Evolutionary conservation across 352 stramenopile genomes (phyloP), one percentile per base, ranked within the genome.

Genomic region (Globisporangium polare): DNA sequence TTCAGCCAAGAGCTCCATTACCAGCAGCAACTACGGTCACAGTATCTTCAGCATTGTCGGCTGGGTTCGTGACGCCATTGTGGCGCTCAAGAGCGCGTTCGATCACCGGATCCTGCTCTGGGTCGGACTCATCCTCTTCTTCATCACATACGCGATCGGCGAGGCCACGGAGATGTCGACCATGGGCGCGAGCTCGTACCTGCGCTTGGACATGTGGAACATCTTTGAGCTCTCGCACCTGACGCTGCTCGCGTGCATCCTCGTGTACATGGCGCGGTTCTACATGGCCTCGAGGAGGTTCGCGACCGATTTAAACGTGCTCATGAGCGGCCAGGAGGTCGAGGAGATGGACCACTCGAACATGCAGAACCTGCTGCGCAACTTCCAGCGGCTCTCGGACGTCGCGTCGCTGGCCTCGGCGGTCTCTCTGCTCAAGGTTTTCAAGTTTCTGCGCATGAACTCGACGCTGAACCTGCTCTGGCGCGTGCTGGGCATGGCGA

Each of bases 401-500:
- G 65, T 92, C 35, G 80, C 85, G 12, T 89, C 87, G 5, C 60
- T 94, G 5, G 79, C 75, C 12, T 89, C 82, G 22, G 83, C 81
- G 4, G 84, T 95, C 62, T 90, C 80, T 72, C 65, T 95, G 33
- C 75, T 94, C 55, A 94, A 93, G 54, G 84, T 95, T 13, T 95
- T 95, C 64, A 94, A 94, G 66, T 95, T 94, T 55, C 72, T 95
- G 65, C 87, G 87, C 47, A 94, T 95, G 87, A 95, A 95, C 57
- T 91, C 87, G 66, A 94, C 83, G 53, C 58, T 95, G 24, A 95
- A 94, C 58, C 57, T 95, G 63, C 72, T 95, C 24, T 95, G 87
- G 87, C 80, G 80, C 47, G 82, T 93, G 42, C 56, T 95, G 13
- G 83, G 87, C 47, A 92, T 94, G 80, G 87, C 87, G 10, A 81